Evolutionary conservation across 2,329 filamentous ascomycete genomes (phyloP).

Genomic region (Didymella lethalis): DNA sequence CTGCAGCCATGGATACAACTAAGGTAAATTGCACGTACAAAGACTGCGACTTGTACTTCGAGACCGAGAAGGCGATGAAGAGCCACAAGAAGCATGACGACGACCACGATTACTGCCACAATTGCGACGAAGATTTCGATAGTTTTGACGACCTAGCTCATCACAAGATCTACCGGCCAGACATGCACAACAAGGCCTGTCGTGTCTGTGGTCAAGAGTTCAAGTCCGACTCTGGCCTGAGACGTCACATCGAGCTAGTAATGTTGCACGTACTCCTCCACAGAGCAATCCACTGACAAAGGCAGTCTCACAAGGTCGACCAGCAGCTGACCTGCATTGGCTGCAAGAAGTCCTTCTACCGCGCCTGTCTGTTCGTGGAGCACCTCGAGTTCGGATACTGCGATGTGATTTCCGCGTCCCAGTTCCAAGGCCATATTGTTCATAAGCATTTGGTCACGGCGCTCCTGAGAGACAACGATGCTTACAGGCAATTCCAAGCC

Average conservation of each 20-base stretch:
- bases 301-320: slow-evolving; percentile 57
- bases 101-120: slow-evolving; percentile 57
- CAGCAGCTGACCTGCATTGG: slow-evolving; percentile 63
- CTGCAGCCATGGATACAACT: slow-evolving; percentile 18
- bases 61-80: slow-evolving; percentile 56
- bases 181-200: slow-evolving; percentile 60
- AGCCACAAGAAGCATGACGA: slow-evolving; percentile 59
- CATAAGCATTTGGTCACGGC: slow-evolving; percentile 59
- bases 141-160: slow-evolving; percentile 55
- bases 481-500: slow-evolving; percentile 35
- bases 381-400: slow-evolving; percentile 66
- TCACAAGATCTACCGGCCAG: slow-evolving; percentile 55
- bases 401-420: slow-evolving; percentile 48
- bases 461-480: slow-evolving; percentile 32
- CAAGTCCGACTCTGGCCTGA: slow-evolving; percentile 60
- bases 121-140: slow-evolving; percentile 56
- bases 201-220: slow-evolving; percentile 66
- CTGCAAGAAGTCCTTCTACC: slow-evolving; percentile 58
- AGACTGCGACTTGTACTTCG: slow-evolving; percentile 58
- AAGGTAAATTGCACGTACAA: slow-evolving; percentile 55
- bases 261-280: slow-evolving; percentile 20
- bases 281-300: not conserved
- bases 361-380: slow-evolving; percentile 58
- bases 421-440: slow-evolving; percentile 59
- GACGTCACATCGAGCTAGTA: slow-evolving; percentile 62